These are phyloP conservation scores for Trypanosoma cruzi DNA, from an alignment of 208 protist species.

Conservation along the genomic window DNA sequence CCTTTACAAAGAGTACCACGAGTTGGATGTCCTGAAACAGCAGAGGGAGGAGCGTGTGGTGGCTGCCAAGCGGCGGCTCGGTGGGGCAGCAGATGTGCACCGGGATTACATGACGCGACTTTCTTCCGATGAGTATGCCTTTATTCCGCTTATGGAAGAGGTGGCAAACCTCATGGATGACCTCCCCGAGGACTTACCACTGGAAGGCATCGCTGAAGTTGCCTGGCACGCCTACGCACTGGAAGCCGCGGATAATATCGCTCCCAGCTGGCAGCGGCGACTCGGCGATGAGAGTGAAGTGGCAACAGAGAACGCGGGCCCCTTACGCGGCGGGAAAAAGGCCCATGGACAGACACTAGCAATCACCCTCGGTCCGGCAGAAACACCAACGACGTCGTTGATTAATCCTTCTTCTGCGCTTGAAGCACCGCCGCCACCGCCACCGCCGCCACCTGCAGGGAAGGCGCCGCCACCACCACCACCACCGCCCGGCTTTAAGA, in stretches of 20 bases:
- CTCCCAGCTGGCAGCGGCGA: conserved; percentile 33
- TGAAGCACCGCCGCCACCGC: not conserved
- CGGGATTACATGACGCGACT: conserved; percentile 36
- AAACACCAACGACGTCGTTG: not conserved
- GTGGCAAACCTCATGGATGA: conserved; percentile 51
- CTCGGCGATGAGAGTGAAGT: conserved; percentile 21
- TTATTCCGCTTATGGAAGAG: conserved; percentile 32
- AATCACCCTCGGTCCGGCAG: conserved; percentile 11
- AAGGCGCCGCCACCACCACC: conserved; percentile 18
- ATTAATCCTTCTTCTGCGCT: not conserved
- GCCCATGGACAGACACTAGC: conserved; percentile 16
- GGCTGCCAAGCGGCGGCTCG: conserved; percentile 13
- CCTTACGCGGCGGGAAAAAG: not conserved
- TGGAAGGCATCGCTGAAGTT: conserved; percentile 39
- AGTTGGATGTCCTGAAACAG: conserved; percentile 35
- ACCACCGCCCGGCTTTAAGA: conserved; percentile 34
- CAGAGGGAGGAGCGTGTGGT: conserved; percentile 31
- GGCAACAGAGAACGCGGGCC: not conserved
- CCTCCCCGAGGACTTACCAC: conserved; percentile 51
- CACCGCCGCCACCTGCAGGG: not conserved
- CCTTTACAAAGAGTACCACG: conserved; percentile 43
- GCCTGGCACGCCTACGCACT: conserved; percentile 33
- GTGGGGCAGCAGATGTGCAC: conserved; percentile 28
- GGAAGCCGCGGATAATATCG: conserved; percentile 34
- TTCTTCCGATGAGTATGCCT: conserved; percentile 36